Conservation (phyloP, 2,329 filamentous ascomycete genomes). For the Neofusicoccum parvum region DNA sequence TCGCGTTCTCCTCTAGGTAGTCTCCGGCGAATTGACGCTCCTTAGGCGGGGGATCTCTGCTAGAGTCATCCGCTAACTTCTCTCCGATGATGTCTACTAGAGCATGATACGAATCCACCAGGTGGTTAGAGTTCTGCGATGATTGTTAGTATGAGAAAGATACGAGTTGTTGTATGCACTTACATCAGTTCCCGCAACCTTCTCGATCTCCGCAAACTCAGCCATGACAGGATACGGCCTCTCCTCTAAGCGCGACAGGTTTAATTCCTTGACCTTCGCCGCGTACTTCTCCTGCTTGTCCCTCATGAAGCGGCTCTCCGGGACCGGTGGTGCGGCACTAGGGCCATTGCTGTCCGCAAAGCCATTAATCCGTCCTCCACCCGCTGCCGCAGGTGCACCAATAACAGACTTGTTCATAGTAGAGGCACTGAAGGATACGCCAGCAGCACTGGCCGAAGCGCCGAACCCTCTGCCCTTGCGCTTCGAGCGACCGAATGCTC, state of each 20-base stretch:
- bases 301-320: slow-evolving; percentile 74
- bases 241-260: slow-evolving; percentile 68
- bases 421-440: slow-evolving; percentile 63
- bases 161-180: slow-evolving; percentile 27
- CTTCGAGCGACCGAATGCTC: slow-evolving; percentile 57
- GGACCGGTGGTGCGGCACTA: slow-evolving; percentile 48
- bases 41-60: slow-evolving; percentile 54
- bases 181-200: slow-evolving; percentile 66
- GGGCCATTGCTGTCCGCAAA: slow-evolving; percentile 70
- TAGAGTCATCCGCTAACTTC: slow-evolving; percentile 31
- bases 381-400: slow-evolving; percentile 68
- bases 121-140: slow-evolving; percentile 67
- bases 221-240: slow-evolving; percentile 72
- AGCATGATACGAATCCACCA: slow-evolving; percentile 81
- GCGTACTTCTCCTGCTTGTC: slow-evolving; percentile 85
- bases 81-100: slow-evolving; percentile 74
- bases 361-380: slow-evolving; percentile 57
- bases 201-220: slow-evolving; percentile 75
- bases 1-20: slow-evolving; percentile 75
- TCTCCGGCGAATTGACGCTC: slow-evolving; percentile 75
- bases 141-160: not conserved
- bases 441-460: slow-evolving; percentile 30
- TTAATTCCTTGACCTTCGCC: slow-evolving; percentile 77
- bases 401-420: slow-evolving; percentile 83
- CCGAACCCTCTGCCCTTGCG: slow-evolving; percentile 45